These are phyloP conservation scores for Penicillium lagena DNA, from an alignment of 495 filamentous ascomycete species.

Conservation along the genomic window DNA sequence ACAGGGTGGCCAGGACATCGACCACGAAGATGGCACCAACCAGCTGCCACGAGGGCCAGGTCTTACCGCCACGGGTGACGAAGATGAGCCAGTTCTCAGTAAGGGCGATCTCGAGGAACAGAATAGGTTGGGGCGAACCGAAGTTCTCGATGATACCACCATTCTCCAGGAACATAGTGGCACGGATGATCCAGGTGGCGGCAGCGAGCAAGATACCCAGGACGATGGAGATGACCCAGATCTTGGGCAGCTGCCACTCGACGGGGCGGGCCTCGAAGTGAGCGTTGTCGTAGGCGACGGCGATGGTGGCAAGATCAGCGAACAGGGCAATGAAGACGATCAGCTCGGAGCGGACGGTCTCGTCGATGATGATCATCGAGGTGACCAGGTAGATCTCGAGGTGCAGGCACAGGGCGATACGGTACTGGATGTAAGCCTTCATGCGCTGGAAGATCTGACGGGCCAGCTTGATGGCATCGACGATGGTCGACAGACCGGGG, in stretches of 20 bases:
- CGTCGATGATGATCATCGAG: conserved; percentile 71
- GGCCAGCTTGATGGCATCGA: conserved; percentile 71
- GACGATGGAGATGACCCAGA: conserved; percentile 67
- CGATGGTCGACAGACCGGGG: conserved; percentile 69
- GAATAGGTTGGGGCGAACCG: conserved; percentile 63
- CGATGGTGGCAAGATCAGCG: conserved; percentile 72
- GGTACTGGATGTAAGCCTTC: conserved; percentile 78
- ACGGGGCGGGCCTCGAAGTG: conserved; percentile 66
- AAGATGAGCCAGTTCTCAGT: conserved; percentile 80
- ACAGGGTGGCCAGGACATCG: conserved; percentile 63
- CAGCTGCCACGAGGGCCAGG: conserved; percentile 67
- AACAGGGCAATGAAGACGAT: conserved; percentile 75
- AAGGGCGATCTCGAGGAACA: conserved; percentile 68
- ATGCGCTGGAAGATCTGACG: conserved; percentile 79
- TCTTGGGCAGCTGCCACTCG: conserved; percentile 74
- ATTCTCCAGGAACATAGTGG: conserved; percentile 55
- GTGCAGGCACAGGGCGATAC: conserved; percentile 72
- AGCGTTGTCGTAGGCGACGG: conserved; percentile 72
- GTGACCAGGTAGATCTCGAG: conserved; percentile 74
- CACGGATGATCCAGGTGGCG: conserved; percentile 67
- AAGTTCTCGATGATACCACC: conserved; percentile 71
- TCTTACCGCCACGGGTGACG: conserved; percentile 67
- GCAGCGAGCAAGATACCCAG: conserved; percentile 60
- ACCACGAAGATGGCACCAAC: conserved; percentile 66
- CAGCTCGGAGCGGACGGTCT: conserved; percentile 59